Percentiles rank a stretch among this genome's conserved stretches.
Conservation (phyloP, 495 filamentous ascomycete species). For the Penicillium desertorum region DNA sequence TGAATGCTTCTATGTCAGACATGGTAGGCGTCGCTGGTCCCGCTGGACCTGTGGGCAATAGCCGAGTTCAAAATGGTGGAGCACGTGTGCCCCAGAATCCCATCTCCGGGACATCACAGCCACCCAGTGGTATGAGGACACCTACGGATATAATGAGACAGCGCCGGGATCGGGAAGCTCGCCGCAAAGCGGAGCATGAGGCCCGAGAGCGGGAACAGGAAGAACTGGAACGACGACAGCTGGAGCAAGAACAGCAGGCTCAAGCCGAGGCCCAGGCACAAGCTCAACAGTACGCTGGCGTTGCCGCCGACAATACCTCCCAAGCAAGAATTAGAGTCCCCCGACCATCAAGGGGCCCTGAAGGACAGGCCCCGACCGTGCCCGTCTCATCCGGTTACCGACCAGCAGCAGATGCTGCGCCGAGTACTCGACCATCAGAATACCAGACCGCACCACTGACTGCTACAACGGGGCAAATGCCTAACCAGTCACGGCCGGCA, state of each 20-base stretch:
- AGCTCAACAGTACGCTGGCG: conserved; percentile 53
- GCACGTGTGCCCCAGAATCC: conserved; percentile 48
- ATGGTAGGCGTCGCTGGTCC: conserved; percentile 57
- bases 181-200: conserved; percentile 60
- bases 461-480: conserved; percentile 4
- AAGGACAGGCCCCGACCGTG: conserved; percentile 22
- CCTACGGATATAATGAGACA: conserved; percentile 78
- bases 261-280: conserved; percentile 23
- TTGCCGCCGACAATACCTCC: conserved; percentile 49
- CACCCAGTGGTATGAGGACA: conserved; percentile 48
- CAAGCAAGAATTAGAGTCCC: conserved; percentile 40
- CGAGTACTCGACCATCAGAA: conserved; percentile 17
- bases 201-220: conserved; percentile 50
- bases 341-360: conserved; percentile 29
- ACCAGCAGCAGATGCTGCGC: conserved; percentile 8
- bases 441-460: conserved; percentile 19
- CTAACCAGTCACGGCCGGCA: conserved; percentile 19
- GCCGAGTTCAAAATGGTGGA: conserved; percentile 51
- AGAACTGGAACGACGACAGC: conserved; percentile 52
- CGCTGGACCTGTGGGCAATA: conserved; percentile 39
- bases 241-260: conserved; percentile 52
- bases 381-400: conserved; percentile 17
- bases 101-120: conserved; percentile 45
- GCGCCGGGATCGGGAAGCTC: conserved; percentile 64
- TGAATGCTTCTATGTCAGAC: conserved; percentile 94